Evolutionary conservation across 495 filamentous ascomycete genomes (phyloP), one percentile per base, ranked within the genome.

Genomic region (Viridothelium virens): DNA sequence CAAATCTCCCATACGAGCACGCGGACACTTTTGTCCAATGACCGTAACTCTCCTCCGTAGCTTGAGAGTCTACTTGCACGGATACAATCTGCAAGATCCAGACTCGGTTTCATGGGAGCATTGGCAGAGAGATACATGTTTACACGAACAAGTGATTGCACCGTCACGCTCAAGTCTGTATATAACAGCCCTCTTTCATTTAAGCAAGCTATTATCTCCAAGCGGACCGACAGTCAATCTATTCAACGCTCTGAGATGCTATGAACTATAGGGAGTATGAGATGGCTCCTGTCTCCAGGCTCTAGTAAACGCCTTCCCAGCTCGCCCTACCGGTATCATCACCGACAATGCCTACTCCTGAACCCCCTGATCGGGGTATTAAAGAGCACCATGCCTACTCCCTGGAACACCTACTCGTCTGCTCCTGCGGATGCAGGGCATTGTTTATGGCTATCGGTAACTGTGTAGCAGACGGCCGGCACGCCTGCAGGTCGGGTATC

Each of bases 371-470:
- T 77, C n/a, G 78, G 56, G 53, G 65, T 77, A 34, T 74, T 73
- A 61, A 79, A 79, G 63, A 79, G 76, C 36, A 76, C 74, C 71
- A 74, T 72, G 56, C 79, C 78, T 12, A 78, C 74, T 10, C 77
- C 78, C 62, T 78, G 78, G 61, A 80, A 74, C 0, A 73, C 71
- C 76, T 73, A 77, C 39, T 77, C 76, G 38, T 75, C 73, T 38
- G 65, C 65, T 12, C 66, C 71, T 25, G 71, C 69, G 12, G 67
- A 11, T 41, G 39, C 2, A 66, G 38, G 34, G 64, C 12, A 37
- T 66, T 56, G 63, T 31, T 18, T 11, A 59, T 33, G n/a, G 14
- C n/a, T 10, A 2, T 34, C 36, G 31, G 31, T 6, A 33, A 34
- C 31, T 59, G 53, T 6, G 25, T 3, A 7, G 25, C 9, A 36